A percentile compares a stretch with the other conserved stretches of the same genome.
Evolutionary conservation across 2,329 filamentous ascomycete genomes (phyloP).

Genomic region (Fonsecaea pedrosoi): DNA sequence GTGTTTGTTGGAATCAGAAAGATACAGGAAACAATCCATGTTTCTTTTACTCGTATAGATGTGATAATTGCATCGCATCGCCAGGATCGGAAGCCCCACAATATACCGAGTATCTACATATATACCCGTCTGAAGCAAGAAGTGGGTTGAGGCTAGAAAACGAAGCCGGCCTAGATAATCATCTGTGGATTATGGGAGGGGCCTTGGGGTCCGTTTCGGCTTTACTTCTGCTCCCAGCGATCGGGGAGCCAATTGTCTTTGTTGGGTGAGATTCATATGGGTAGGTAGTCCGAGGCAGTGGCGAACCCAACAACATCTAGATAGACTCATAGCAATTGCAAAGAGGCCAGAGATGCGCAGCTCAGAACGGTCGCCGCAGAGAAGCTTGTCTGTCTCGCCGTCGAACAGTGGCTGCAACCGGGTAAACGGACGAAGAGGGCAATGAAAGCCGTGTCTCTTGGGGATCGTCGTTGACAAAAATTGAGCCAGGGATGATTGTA

Average conservation of each 20-base stretch:
- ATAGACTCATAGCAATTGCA: not conserved
- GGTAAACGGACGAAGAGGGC: not conserved
- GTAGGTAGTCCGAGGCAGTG: no score
- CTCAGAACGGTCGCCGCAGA: not conserved
- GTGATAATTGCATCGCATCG: not conserved
- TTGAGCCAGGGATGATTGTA: not conserved
- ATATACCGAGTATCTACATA: not conserved
- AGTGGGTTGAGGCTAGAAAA: slow-evolving; percentile 5
- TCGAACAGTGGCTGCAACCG: not conserved
- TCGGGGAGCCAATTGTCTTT: not conserved
- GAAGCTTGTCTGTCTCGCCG: not conserved
- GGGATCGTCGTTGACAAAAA: not conserved
- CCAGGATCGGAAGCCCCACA: not conserved
- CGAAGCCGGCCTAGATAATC: slow-evolving; percentile 2
- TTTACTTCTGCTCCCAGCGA: not conserved
- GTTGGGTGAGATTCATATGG: no score
- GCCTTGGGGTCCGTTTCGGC: not conserved
- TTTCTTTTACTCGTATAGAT: slow-evolving; percentile 9
- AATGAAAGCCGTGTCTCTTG: not conserved
- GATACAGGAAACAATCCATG: not conserved
- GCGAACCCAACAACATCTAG: no score
- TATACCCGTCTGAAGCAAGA: no score
- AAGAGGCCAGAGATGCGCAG: not conserved
- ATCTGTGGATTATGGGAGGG: not conserved
- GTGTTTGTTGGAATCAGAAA: not conserved